Conservation (phyloP, 2,329 filamentous ascomycete species). For the Stenocarpella maydis region DNA sequence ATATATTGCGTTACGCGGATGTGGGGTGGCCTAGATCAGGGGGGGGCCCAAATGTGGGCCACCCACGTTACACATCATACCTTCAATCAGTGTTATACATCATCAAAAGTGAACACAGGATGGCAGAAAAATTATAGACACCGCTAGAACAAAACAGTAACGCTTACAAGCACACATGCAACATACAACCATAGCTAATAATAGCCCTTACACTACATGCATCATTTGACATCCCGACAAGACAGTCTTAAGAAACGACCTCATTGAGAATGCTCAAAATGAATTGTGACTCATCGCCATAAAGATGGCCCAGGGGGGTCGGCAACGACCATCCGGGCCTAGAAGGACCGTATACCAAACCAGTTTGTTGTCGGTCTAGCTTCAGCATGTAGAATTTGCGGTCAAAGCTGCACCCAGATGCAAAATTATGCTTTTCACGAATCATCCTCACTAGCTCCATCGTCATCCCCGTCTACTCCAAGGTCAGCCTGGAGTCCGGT, state of each 20-base stretch:
- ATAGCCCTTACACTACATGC: too few species aligned
- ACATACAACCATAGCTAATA: not conserved
- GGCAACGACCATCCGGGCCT: constrained; percentile 12
- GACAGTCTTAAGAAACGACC: not conserved
- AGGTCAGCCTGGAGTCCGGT: not conserved
- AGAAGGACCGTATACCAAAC: not conserved
- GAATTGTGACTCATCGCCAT: not conserved
- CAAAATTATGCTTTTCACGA: not conserved
- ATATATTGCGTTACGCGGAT: too few species aligned
- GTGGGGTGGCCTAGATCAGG: too few species aligned
- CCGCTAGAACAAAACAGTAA: not conserved
- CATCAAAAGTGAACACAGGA: not conserved
- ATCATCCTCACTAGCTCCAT: not conserved
- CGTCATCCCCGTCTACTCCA: not conserved
- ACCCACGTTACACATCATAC: too few species aligned
- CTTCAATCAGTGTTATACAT: too few species aligned
- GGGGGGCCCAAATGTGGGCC: too few species aligned
- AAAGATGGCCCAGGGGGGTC: not conserved
- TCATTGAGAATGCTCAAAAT: not conserved
- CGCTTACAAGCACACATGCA: too few species aligned
- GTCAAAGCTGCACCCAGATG: not conserved
- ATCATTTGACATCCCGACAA: not conserved
- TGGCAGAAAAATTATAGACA: not conserved
- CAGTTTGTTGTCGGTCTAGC: not conserved
- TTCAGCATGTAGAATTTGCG: not conserved